phyloP scores from a whole-genome alignment of 1,284 basidiomycete genomes.

The Fomitopsis pinicola region DNA sequence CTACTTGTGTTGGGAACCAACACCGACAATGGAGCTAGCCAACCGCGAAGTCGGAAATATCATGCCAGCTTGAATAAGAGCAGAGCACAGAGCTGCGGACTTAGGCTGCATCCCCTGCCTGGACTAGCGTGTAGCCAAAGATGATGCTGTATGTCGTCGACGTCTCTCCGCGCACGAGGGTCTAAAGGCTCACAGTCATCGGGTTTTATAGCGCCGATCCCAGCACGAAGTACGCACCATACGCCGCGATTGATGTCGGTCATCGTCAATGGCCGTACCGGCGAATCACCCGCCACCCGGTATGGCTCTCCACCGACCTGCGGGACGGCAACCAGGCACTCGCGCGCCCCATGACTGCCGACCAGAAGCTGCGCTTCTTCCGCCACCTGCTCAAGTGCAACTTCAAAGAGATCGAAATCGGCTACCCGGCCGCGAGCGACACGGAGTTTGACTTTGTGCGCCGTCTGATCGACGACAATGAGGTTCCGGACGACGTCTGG shows the following conservation, averaged over 20 bases:
- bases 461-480: conserved; percentile 78
- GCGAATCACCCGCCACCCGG: conserved; percentile 66
- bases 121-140: no score
- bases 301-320: conserved; percentile 98
- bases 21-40: no score
- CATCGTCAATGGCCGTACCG: conserved; percentile 93
- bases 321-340: conserved; percentile 98
- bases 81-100: no score
- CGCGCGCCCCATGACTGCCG: conserved; percentile 93
- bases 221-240: conserved; percentile 84
- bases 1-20: no score
- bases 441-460: conserved; percentile 95
- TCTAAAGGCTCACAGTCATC: no score
- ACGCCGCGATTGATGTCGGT: conserved; percentile 76
- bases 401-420: conserved; percentile 96
- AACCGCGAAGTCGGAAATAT: no score
- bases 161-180: no score
- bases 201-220: conserved; percentile 62
- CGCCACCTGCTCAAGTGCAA: conserved; percentile 86
- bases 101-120: no score
- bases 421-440: conserved; percentile 95
- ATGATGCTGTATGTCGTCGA: no score
- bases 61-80: no score
- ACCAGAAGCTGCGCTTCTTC: conserved; percentile 93
- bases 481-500: conserved; percentile 96